These are phyloP conservation scores for Diophrys sp. DNA, from an alignment of 73 alveolate genomes.

Conservation along the genomic window DNA sequence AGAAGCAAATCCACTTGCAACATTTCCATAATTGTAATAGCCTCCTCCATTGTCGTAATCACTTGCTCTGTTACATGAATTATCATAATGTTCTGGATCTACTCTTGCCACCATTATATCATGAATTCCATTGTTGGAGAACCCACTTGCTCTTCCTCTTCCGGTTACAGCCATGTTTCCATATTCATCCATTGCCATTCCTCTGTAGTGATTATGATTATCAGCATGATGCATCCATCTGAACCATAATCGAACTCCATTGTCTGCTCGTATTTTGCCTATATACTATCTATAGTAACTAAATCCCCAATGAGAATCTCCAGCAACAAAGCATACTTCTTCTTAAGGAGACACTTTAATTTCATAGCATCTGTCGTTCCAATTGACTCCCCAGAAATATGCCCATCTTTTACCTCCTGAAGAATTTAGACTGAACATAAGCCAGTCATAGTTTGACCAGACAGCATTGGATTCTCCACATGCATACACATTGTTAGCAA, in stretches of 20 bases:
- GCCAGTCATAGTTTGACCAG: constrained; percentile 2
- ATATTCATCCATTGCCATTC: not conserved
- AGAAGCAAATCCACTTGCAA: too few species aligned
- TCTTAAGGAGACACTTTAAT: not conserved
- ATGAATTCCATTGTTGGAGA: not conserved
- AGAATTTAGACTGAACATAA: too few species aligned
- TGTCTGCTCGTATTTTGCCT: not conserved
- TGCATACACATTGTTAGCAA: not conserved
- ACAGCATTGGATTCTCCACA: not conserved
- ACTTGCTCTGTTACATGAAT: not conserved
- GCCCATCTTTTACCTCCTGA: not conserved
- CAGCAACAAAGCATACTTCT: not conserved
- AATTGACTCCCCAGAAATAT: not conserved
- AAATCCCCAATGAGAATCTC: not conserved
- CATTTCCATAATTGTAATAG: not conserved
- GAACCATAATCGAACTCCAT: not conserved
- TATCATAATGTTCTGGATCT: not conserved
- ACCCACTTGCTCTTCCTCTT: not conserved
- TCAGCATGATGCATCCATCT: not conserved
- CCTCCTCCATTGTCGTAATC: not conserved
- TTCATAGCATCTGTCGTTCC: not conserved
- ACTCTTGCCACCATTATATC: not conserved
- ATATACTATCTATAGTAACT: not conserved
- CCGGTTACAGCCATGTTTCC: not conserved
- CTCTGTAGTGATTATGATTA: not conserved